Evolutionary conservation across 441 rosid species (phyloP).

Genomic region (Populus tomentosa): DNA sequence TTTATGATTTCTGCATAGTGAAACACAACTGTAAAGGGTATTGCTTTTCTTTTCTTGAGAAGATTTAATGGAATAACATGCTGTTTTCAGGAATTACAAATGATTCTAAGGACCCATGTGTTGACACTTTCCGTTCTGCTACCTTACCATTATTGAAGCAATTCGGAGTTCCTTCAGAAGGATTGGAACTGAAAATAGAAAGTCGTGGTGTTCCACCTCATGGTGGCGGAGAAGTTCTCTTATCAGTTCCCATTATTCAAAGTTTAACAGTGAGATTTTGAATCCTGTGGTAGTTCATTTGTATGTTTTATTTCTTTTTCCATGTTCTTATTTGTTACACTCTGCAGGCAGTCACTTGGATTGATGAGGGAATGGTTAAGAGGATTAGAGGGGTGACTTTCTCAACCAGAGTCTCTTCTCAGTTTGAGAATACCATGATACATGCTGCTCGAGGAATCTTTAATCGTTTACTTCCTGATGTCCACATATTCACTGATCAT

Average conservation of each 20-base stretch:
- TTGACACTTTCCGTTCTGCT: conserved; percentile 70
- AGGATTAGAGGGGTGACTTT: conserved; percentile 82
- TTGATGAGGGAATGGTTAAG: conserved; percentile 85
- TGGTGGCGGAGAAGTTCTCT: conserved; percentile 82
- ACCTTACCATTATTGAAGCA: conserved; percentile 66
- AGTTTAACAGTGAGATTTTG: conserved; percentile 37
- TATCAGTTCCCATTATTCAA: conserved; percentile 62
- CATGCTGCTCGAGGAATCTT: conserved; percentile 87
- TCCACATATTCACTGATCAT: conserved; percentile 69
- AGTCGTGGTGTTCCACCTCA: conserved; percentile 70
- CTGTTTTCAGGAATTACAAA: conserved; percentile 66
- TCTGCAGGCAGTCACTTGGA: conserved; percentile 68
- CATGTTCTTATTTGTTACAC: conserved; percentile 6
- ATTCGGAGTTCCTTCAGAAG: conserved; percentile 79
- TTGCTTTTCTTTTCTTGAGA: background rate
- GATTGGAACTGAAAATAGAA: conserved; percentile 65
- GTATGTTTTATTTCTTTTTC: background rate
- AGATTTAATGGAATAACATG: background rate
- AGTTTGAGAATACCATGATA: conserved; percentile 77
- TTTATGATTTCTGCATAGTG: background rate
- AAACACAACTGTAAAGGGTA: background rate
- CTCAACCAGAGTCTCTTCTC: conserved; percentile 63
- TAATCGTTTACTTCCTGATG: conserved; percentile 80
- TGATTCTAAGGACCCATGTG: conserved; percentile 68
- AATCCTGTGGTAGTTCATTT: background rate